phyloP scores from a whole-genome alignment of 345 rosid species.

The Populus ilicifolia region DNA sequence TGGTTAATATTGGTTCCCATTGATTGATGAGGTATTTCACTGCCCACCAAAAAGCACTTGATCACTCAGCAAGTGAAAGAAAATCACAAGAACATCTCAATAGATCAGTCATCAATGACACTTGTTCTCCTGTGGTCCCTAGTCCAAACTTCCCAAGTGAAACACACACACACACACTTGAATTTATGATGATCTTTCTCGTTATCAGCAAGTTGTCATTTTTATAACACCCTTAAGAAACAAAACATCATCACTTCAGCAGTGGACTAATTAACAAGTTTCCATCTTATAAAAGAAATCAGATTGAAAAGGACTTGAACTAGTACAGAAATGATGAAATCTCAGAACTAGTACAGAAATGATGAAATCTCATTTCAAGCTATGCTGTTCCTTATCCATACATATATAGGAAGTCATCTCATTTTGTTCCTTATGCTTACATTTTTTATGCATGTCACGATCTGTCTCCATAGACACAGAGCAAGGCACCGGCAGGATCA shows the following conservation, averaged over 20 bases:
- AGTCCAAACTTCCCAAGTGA: not conserved
- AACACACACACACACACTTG: not conserved
- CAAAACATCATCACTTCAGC: not conserved
- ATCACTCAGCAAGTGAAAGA: not conserved
- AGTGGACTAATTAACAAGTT: not conserved
- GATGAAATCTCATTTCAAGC: not conserved
- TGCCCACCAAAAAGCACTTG: not conserved
- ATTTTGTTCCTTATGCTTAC: conserved; percentile 12
- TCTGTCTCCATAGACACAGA: not conserved
- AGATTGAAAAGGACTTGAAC: conserved; percentile 14
- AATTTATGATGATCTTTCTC: not conserved
- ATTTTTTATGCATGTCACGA: conserved; percentile 13
- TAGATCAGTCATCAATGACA: not conserved
- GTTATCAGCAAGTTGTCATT: conserved; percentile 12
- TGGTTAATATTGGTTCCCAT: not conserved
- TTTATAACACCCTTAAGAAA: not conserved
- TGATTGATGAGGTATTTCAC: not conserved
- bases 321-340: not conserved
- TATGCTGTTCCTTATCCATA: conserved; percentile 24
- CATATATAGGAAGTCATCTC: not conserved
- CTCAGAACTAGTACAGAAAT: not conserved
- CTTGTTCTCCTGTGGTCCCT: not conserved
- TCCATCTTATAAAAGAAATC: conserved; percentile 3
- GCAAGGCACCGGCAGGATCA: not conserved
- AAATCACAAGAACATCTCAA: not conserved